phyloP scores from a whole-genome alignment of 345 rosid genomes.

The Linum tenue region DNA sequence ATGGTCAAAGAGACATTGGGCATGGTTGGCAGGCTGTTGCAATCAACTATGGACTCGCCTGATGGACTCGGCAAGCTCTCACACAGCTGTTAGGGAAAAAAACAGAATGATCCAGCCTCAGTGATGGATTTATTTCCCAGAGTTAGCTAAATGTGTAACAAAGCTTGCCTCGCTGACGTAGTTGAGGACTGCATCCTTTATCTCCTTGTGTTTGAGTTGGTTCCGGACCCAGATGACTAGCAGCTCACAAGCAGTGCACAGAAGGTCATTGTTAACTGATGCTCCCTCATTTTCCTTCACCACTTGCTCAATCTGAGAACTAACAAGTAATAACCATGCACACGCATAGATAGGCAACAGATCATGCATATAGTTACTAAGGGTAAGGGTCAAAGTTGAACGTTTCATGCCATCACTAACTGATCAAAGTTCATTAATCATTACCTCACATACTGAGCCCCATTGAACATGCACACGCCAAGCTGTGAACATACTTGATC shows the following conservation, averaged over 20 bases:
- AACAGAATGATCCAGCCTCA: not conserved
- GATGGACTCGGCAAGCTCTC: conserved; percentile 61
- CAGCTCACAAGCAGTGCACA: conserved; percentile 58
- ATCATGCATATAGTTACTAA: not conserved
- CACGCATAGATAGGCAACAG: conserved; percentile 4
- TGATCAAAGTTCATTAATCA: conserved; percentile 5
- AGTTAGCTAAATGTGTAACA: not conserved
- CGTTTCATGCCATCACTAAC: conserved; percentile 1
- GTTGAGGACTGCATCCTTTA: conserved; percentile 44
- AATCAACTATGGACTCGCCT: conserved; percentile 51
- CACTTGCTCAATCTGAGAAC: conserved; percentile 32
- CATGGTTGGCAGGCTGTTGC: conserved; percentile 37
- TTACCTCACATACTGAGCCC: conserved; percentile 26
- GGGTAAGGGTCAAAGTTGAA: not conserved
- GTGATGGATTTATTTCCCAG: not conserved
- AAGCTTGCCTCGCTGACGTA: conserved; percentile 44
- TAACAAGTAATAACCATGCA: not conserved
- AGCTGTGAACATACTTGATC: conserved; percentile 47
- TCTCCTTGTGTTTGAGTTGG: conserved; percentile 43
- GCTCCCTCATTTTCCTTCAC: conserved; percentile 25
- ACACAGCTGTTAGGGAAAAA: conserved; percentile 37
- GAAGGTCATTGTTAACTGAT: conserved; percentile 20
- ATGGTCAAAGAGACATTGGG: conserved; percentile 56
- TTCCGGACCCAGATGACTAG: conserved; percentile 58
- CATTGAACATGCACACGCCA: conserved; percentile 41